A percentile compares a stretch with the other conserved stretches of the same genome.
Evolutionary conservation across 805 yeast species (phyloP).

Genomic region (Metschnikowia gelsemii): DNA sequence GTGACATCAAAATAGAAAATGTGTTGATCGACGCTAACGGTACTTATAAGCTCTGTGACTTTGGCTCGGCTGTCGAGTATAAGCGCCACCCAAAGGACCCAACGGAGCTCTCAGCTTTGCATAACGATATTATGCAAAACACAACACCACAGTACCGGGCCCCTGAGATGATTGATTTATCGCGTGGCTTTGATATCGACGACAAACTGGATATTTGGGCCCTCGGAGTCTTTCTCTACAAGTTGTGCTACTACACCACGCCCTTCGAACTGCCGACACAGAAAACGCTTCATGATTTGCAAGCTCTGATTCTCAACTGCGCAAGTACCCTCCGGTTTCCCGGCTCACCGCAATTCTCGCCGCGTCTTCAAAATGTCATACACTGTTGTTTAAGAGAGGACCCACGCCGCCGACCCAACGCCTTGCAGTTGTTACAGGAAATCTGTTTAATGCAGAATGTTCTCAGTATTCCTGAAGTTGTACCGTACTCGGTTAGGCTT

Average conservation of each 20-base stretch:
- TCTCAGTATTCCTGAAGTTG: constrained; percentile 41
- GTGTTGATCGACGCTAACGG: constrained; percentile 61
- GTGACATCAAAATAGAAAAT: constrained; percentile 83
- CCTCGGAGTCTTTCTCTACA: constrained; percentile 72
- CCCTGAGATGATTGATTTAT: constrained; percentile 80
- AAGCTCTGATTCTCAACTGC: constrained; percentile 60
- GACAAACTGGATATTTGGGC: constrained; percentile 90
- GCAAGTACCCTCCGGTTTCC: constrained; percentile 44
- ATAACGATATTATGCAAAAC: constrained; percentile 69
- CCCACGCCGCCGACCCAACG: constrained; percentile 72
- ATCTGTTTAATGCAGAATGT: constrained; percentile 57
- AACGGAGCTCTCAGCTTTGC: constrained; percentile 58
- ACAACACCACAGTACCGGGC: constrained; percentile 85
- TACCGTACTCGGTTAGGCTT: constrained; percentile 36
- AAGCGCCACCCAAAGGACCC: constrained; percentile 60
- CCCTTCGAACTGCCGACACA: constrained; percentile 65
- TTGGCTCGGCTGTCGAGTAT: constrained; percentile 73
- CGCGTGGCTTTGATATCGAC: constrained; percentile 67
- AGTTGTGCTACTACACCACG: constrained; percentile 76
- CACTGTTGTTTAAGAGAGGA: constrained; percentile 59
- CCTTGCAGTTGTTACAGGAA: constrained; percentile 68
- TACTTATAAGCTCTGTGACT: constrained; percentile 72
- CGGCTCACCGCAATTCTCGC: constrained; percentile 50
- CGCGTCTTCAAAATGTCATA: constrained; percentile 62
- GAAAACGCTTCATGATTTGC: constrained; percentile 41